A percentile compares a stretch with the other conserved stretches of the same genome.
Evolutionary conservation across 2,329 filamentous ascomycete genomes (phyloP).

Genomic region (Fusarium sambucinum): DNA sequence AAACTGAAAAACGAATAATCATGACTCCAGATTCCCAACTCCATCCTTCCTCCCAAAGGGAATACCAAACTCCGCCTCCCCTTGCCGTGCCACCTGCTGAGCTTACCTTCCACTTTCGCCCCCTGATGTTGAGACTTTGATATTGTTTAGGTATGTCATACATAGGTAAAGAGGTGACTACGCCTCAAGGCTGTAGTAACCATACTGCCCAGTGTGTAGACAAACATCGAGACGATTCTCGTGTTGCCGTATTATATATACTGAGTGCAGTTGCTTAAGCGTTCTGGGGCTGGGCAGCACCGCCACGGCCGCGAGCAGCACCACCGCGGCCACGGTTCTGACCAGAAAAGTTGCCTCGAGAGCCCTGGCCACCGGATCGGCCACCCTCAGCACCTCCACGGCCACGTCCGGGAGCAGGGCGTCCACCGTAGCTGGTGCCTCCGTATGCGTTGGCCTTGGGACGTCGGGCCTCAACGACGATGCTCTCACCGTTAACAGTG

Average conservation of each 20-base stretch:
- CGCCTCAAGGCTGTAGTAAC: neutral
- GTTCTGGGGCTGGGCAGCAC: slow-evolving; percentile 65
- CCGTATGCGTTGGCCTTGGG: slow-evolving; percentile 78
- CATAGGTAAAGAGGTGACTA: slow-evolving; percentile 4
- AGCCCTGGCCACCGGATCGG: slow-evolving; percentile 71
- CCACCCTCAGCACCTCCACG: slow-evolving; percentile 73
- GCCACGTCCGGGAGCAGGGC: slow-evolving; percentile 71
- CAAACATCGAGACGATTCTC: slow-evolving; percentile 10
- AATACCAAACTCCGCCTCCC: slow-evolving; percentile 48
- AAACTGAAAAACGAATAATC: slow-evolving; percentile 51
- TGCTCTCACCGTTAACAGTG: slow-evolving; percentile 82
- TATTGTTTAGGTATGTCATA: slow-evolving; percentile 13
- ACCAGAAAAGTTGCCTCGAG: slow-evolving; percentile 78
- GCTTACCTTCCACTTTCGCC: slow-evolving; percentile 11
- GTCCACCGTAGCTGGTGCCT: slow-evolving; percentile 74
- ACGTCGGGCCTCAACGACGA: slow-evolving; percentile 90
- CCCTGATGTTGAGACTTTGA: slow-evolving; percentile 7
- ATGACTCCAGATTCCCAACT: slow-evolving; percentile 51
- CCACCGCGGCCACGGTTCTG: slow-evolving; percentile 75
- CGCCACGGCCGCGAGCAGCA: slow-evolving; percentile 73
- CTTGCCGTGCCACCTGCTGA: slow-evolving; percentile 24
- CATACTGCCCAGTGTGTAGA: slow-evolving; percentile 1
- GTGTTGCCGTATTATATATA: slow-evolving; percentile 21
- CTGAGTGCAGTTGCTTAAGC: slow-evolving; percentile 53
- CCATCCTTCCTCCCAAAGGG: slow-evolving; percentile 48